These are phyloP conservation scores for Phanerochaete carnosa DNA, from an alignment of 768 basidiomycete species.

Conservation along the genomic window DNA sequence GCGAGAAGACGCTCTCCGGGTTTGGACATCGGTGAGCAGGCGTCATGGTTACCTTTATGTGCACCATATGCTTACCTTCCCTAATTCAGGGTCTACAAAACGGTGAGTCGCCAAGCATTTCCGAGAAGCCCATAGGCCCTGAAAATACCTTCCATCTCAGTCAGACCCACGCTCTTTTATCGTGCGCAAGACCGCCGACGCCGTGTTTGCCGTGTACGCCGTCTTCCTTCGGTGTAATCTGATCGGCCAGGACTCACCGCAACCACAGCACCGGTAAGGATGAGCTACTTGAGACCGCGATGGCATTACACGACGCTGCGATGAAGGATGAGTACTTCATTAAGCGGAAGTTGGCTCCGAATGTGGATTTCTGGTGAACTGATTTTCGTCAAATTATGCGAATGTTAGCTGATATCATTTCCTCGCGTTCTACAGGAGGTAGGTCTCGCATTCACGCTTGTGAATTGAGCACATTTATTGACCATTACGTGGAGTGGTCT, in stretches of 20 bases:
- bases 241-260: background rate
- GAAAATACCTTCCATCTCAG: constrained; percentile 30
- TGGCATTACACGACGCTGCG: constrained; percentile 42
- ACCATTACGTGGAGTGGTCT: constrained; percentile 51
- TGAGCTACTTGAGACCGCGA: constrained; percentile 73
- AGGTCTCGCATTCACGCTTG: constrained; percentile 4
- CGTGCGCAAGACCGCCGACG: constrained; percentile 85
- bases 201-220: constrained; percentile 86
- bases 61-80: background rate
- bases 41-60: background rate
- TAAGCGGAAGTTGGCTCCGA: constrained; percentile 77
- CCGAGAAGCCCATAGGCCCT: background rate
- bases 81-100: constrained; percentile 63
- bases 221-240: background rate
- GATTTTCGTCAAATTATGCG: no score
- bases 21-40: constrained; percentile 76
- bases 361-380: constrained; percentile 82
- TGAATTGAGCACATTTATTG: background rate
- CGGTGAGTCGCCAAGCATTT: constrained; percentile 36
- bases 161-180: constrained; percentile 91
- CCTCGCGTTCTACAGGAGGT: constrained; percentile 46
- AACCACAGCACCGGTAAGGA: constrained; percentile 73
- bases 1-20: constrained; percentile 86
- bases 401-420: background rate
- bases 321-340: constrained; percentile 91